A percentile compares a stretch with the other conserved stretches of the same genome.
Conservation (phyloP, 768 basidiomycete species). For the Tricholoma matsutake region DNA sequence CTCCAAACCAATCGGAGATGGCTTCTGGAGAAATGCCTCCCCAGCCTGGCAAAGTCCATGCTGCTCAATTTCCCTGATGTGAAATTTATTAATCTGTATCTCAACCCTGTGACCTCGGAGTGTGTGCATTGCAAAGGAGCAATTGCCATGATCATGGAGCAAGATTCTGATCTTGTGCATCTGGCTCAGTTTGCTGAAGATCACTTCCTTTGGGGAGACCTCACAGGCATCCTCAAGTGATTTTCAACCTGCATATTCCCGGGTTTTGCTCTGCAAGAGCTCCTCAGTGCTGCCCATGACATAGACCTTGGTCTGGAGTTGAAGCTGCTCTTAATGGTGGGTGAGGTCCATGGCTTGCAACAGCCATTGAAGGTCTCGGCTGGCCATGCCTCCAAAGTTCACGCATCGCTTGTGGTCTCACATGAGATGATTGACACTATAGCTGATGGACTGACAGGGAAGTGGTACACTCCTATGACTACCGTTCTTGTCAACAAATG, state of each 20-base stretch:
- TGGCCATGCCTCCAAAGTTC: background rate
- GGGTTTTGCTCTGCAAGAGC: conserved; percentile 6
- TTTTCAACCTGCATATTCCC: conserved; percentile 5
- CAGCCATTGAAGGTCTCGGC: background rate
- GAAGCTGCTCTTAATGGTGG: background rate
- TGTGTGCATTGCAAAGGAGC: background rate
- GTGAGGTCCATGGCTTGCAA: background rate
- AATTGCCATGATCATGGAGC: background rate
- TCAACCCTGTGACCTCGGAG: conserved; percentile 3
- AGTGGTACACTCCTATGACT: background rate
- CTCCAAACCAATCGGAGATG: no score
- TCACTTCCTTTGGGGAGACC: conserved; percentile 1
- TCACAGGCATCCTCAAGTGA: background rate
- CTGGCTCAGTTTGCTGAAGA: background rate
- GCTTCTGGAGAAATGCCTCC: no score
- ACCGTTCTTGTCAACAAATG: background rate
- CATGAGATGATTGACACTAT: background rate
- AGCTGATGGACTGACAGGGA: background rate
- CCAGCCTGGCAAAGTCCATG: no score
- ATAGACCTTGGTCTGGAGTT: conserved; percentile 2
- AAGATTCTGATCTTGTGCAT: background rate
- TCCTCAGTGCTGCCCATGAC: background rate
- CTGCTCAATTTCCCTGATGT: no score
- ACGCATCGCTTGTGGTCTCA: background rate
- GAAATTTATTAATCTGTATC: conserved; percentile 3